These are phyloP conservation scores for Pseudogymnoascus sp. DNA, from an alignment of 2,329 filamentous ascomycete species.

Conservation along the genomic window DNA sequence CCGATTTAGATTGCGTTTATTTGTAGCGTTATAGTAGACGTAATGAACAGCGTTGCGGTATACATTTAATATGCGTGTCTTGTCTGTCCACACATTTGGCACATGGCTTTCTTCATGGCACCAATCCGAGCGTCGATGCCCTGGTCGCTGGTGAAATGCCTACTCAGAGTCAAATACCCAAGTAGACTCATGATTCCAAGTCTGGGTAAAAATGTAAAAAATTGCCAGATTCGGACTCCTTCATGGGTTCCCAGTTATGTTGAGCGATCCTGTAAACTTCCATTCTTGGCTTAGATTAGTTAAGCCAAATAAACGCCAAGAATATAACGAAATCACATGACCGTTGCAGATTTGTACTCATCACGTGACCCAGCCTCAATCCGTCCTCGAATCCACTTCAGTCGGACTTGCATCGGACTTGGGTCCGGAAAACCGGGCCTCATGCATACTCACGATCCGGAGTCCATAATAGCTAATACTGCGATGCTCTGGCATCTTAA, in stretches of 20 bases:
- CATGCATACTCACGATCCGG: slow-evolving; percentile 1
- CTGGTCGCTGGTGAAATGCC: background rate
- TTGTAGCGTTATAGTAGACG: background rate
- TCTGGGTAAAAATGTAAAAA: background rate
- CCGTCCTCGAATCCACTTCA: slow-evolving; percentile 6
- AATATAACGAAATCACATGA: background rate
- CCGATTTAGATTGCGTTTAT: background rate
- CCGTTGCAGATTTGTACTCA: background rate
- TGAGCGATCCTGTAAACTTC: background rate
- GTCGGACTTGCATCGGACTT: slow-evolving; percentile 4
- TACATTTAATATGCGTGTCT: background rate
- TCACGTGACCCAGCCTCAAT: background rate
- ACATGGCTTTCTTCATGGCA: background rate
- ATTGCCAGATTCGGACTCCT: background rate
- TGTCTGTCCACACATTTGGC: background rate
- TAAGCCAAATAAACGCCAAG: background rate
- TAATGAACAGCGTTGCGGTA: background rate
- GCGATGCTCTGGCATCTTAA: background rate
- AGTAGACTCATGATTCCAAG: background rate
- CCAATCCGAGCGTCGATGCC: background rate
- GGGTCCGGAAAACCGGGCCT: slow-evolving; percentile 3
- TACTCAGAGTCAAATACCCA: background rate
- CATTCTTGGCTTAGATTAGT: background rate
- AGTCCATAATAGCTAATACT: background rate
- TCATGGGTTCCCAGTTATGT: background rate